Conservation (phyloP, 805 yeast species). For the Millerozyma acaciae region DNA sequence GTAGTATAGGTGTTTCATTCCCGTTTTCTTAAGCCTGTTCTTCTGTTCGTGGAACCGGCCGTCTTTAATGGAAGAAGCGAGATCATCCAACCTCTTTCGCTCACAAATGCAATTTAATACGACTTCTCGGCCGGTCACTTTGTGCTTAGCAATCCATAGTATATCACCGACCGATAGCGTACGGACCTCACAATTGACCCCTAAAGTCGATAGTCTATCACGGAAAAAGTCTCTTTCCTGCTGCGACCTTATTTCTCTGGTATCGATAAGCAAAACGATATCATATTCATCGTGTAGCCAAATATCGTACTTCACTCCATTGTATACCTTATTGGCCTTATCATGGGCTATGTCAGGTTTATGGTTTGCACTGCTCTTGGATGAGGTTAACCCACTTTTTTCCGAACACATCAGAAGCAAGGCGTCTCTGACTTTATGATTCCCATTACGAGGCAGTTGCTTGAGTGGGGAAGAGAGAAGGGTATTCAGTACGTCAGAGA, state of each 20-base stretch:
- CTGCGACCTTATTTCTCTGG: conserved; percentile 71
- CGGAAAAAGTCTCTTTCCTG: conserved; percentile 69
- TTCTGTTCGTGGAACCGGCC: conserved; percentile 90
- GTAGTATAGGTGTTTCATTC: conserved; percentile 64
- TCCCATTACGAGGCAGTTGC: neutral
- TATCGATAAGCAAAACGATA: conserved; percentile 66
- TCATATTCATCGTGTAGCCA: conserved; percentile 67
- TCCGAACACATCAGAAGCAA: neutral
- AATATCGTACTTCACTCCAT: conserved; percentile 32
- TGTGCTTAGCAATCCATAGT: conserved; percentile 79
- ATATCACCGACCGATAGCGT: conserved; percentile 83
- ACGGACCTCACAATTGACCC: conserved; percentile 48
- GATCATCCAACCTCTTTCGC: conserved; percentile 84
- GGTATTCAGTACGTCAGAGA: no score
- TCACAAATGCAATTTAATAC: conserved; percentile 83
- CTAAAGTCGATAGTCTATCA: conserved; percentile 45
- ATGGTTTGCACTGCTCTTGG: neutral
- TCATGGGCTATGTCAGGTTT: conserved; percentile 19
- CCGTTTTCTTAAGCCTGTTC: conserved; percentile 64
- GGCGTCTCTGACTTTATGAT: no score
- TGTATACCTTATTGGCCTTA: conserved; percentile 13
- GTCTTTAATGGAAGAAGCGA: conserved; percentile 76
- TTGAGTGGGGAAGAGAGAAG: neutral
- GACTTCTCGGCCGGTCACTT: conserved; percentile 52
- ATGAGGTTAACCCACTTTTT: neutral